Percentiles rank a stretch among this genome's conserved stretches.
Evolutionary conservation across 306 rosid species (phyloP).

Genomic region (Comarum palustre): DNA sequence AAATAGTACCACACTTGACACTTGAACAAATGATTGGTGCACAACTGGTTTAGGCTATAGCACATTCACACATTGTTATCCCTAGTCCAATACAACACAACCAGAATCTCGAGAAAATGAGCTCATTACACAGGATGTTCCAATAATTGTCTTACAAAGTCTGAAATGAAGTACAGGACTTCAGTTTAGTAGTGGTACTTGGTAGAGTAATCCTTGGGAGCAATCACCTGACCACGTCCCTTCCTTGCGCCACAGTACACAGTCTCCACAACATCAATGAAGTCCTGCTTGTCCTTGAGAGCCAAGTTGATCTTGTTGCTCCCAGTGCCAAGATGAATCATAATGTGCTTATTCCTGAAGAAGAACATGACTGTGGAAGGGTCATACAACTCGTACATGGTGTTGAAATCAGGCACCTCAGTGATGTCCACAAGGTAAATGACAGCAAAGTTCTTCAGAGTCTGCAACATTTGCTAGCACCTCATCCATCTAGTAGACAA

Average conservation of each 20-base stretch:
- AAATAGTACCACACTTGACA: background rate
- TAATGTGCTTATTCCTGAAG: conserved; percentile 94
- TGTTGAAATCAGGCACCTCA: conserved; percentile 95
- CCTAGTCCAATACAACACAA: background rate
- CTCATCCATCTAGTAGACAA: conserved; percentile 66
- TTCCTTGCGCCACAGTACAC: conserved; percentile 20
- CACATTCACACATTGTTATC: background rate
- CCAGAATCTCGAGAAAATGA: background rate
- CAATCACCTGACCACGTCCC: conserved; percentile 16
- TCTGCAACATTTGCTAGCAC: conserved; percentile 85
- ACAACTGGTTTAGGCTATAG: background rate
- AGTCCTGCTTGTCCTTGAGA: conserved; percentile 94
- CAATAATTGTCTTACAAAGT: background rate
- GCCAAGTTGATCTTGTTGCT: conserved; percentile 99
- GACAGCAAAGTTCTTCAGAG: conserved; percentile 80
- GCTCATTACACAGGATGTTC: background rate
- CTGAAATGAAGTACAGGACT: background rate
- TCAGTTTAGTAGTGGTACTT: conserved; percentile 70
- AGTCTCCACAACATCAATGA: conserved; percentile 82
- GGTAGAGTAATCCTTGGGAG: conserved; percentile 48
- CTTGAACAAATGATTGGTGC: background rate
- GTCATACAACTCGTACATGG: conserved; percentile 88
- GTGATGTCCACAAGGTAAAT: conserved; percentile 94
- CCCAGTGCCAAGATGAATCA: conserved; percentile 94
- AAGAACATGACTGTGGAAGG: conserved; percentile 94